Evolutionary conservation across 192 early-diverging fungal genomes (phyloP), one percentile per base, ranked within the genome.

Genomic region (Dissophora globulifera): DNA sequence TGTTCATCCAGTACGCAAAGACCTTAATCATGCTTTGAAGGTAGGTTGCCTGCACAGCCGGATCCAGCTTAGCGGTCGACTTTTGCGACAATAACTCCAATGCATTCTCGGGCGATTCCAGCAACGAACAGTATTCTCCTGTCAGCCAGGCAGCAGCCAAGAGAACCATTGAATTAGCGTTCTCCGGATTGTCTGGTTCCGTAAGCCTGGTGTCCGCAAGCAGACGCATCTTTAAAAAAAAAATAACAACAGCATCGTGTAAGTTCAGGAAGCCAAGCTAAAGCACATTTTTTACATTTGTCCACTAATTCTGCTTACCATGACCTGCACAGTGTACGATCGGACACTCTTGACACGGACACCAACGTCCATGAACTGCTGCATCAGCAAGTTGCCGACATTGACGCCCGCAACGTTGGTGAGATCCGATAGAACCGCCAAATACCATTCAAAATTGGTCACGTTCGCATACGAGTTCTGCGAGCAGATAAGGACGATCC

Each of bases 371-470:
- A 97, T 88, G 8, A 98, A 69, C 78, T 95, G 92, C 9, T 83
- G 83, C 32, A 85, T 84, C 16, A 97, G 53, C n/a, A 84, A 12
- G 23, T 82, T 79, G 0, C 92, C 94, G 6, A 93, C 92, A 61
- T 88, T 89, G 2, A 94, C 91, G 38, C 91, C 91, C 13, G 91
- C 78, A 5, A 93, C 79, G 38, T 92, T 87, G 0, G 91, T 91
- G 10, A 98, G 82, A 47, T 92, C 91, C 2, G 90, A 87, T 26
- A 98, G 85, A 0, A 93, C 86, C 2, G 87, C 83, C 32, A 98
- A 85, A 65, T 97, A 97, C 98, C 98, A 99, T 71, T 97, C 94
- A 84, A 98, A 98, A 70, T 96, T 92, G 17, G 87, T 82, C 30
- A 97, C 84, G 65, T 95, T 88, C 19, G 83, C 86, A 60, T 96